phyloP scores from a whole-genome alignment of 2,329 filamentous ascomycete species.

The Rutstroemia sydowiana region DNA sequence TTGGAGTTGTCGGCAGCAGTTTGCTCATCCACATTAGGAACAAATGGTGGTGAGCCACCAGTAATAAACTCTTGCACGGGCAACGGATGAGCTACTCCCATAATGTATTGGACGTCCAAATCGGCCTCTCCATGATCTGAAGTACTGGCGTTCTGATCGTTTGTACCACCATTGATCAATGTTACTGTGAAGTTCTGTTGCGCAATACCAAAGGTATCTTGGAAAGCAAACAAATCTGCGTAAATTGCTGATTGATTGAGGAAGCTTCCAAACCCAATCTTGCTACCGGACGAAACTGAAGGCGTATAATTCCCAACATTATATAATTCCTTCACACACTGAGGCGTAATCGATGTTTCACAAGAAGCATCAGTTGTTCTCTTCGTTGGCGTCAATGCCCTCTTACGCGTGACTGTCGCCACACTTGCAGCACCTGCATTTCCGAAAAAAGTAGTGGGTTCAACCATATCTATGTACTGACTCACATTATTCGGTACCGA shows the following conservation, averaged over 20 bases:
- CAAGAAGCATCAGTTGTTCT: conserved; percentile 17
- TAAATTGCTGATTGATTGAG: conserved; percentile 43
- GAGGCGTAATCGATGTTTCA: conserved; percentile 35
- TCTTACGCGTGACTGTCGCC: conserved; percentile 1
- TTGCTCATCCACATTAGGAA: conserved; percentile 35
- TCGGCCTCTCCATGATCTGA: conserved; percentile 16
- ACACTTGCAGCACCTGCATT: conserved; percentile 14
- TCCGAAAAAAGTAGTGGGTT: conserved; percentile 26
- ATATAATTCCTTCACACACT: conserved; percentile 42
- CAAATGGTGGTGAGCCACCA: conserved; percentile 46
- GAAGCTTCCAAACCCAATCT: conserved; percentile 44
- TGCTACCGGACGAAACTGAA: conserved; percentile 38
- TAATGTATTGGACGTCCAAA: conserved; percentile 46
- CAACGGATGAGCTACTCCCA: conserved; percentile 45
- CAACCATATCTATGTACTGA: conserved; percentile 23
- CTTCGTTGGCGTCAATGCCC: not conserved
- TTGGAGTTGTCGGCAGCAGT: conserved; percentile 33
- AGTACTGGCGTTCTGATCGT: conserved; percentile 32
- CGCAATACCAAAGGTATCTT: conserved; percentile 34
- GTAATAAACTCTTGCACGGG: conserved; percentile 48
- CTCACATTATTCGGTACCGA: conserved; percentile 22
- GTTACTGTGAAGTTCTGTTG: conserved; percentile 38
- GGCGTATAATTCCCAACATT: conserved; percentile 40
- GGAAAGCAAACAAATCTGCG: conserved; percentile 35
- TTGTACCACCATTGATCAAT: conserved; percentile 34